These are phyloP conservation scores for Syzygium aromaticum DNA, from an alignment of 345 rosid species.

Conservation along the genomic window DNA sequence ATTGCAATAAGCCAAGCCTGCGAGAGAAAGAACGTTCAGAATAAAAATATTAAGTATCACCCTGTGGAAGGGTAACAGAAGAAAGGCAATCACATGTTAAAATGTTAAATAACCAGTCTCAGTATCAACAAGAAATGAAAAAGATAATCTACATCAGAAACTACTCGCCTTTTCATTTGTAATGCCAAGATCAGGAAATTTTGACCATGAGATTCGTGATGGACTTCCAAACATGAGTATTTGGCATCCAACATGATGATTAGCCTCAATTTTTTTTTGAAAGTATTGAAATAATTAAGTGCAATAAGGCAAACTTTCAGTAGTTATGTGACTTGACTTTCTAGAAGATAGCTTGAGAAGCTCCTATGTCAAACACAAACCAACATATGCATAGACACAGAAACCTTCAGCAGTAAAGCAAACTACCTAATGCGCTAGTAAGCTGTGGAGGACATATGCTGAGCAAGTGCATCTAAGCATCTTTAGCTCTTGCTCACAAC, in stretches of 20 bases:
- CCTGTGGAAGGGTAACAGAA: neutral
- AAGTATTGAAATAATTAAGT: neutral
- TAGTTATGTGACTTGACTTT: neutral
- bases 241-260: neutral
- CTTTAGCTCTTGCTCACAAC: neutral
- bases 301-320: neutral
- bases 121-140: neutral
- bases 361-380: neutral
- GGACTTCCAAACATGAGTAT: neutral
- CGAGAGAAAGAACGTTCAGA: neutral
- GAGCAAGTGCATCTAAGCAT: neutral
- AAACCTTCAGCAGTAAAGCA: neutral
- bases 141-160: neutral
- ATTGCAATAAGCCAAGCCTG: conserved; percentile 95
- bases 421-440: neutral
- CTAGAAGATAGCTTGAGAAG: neutral
- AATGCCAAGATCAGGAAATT: neutral
- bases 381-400: neutral
- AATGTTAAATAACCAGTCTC: neutral
- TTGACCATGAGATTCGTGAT: neutral
- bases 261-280: neutral
- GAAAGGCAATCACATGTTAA: neutral
- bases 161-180: neutral
- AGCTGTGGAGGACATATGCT: neutral
- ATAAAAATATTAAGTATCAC: neutral